Percentiles rank a stretch among this genome's conserved stretches.
These are phyloP conservation scores for Penicillium sp. DNA, from an alignment of 2,329 filamentous ascomycete genomes.

Conservation along the genomic window DNA sequence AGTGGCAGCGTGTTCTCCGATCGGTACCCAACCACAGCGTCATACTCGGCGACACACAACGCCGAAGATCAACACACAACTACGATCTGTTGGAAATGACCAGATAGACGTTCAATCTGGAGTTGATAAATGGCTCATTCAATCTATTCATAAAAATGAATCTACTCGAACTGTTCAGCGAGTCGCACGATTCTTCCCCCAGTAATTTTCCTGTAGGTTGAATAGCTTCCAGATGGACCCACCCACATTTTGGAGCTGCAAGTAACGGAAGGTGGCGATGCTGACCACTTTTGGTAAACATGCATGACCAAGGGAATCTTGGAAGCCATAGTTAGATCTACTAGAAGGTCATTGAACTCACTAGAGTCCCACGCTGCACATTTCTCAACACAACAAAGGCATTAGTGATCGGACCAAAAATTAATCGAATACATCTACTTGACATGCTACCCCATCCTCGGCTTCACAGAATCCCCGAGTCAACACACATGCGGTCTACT, in stretches of 20 bases:
- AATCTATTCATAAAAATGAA: not conserved
- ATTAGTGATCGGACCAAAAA: no score
- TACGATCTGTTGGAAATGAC: not conserved
- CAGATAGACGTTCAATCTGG: no score
- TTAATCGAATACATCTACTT: no score
- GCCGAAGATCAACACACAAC: not conserved
- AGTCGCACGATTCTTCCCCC: not conserved
- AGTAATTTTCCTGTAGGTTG: not conserved
- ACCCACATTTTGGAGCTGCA: not conserved
- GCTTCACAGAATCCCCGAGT: no score
- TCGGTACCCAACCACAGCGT: slow-evolving; percentile 3
- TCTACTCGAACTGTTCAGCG: not conserved
- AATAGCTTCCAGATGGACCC: not conserved
- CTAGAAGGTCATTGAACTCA: not conserved
- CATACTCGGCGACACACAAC: not conserved
- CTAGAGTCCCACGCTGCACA: not conserved
- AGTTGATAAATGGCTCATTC: no score
- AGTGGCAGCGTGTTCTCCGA: slow-evolving; percentile 22
- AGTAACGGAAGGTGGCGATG: not conserved
- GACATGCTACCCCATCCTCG: no score
- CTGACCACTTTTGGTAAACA: not conserved
- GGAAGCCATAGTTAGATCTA: not conserved
- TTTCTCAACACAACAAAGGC: no score
- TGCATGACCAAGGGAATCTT: no score
- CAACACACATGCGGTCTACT: no score